These are phyloP conservation scores for Pleurotus citrinopileatus DNA, from an alignment of 768 basidiomycete species.

Conservation along the genomic window DNA sequence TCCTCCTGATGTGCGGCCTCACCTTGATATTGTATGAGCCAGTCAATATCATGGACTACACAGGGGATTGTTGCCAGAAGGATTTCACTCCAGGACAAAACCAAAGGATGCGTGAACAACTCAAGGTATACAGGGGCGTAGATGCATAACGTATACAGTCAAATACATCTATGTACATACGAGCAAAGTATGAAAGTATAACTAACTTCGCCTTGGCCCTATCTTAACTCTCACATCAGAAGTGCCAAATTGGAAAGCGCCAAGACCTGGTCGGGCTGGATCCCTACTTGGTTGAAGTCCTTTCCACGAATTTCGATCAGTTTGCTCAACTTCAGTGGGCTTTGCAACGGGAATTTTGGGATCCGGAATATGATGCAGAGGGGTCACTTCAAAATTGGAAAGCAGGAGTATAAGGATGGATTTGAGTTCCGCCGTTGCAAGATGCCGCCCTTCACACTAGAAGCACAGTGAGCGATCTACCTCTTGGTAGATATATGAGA, in stretches of 20 bases:
- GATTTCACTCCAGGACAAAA: not conserved
- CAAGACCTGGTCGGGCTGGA: constrained; percentile 1
- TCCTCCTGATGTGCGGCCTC: not conserved
- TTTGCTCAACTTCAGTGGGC: not conserved
- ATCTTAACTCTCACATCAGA: not conserved
- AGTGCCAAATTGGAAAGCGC: constrained; percentile 7
- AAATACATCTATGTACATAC: not conserved
- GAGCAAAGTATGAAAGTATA: not conserved
- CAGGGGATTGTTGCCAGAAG: not conserved
- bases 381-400: constrained; percentile 4
- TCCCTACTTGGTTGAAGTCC: constrained; percentile 6
- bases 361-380: constrained; percentile 2
- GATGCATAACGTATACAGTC: not conserved
- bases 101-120: constrained; percentile 6
- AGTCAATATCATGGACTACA: constrained; percentile 8
- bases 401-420: not conserved
- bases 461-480: not conserved
- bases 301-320: not conserved
- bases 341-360: not conserved
- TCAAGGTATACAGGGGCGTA: not conserved
- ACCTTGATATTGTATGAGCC: not conserved
- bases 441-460: constrained; percentile 11
- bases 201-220: not conserved
- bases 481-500: not conserved
- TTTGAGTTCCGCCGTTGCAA: constrained; percentile 8